Evolutionary conservation across 352 stramenopile species (phyloP), one percentile per base, ranked within the genome.

Genomic region (Globisporangium yorkense): DNA sequence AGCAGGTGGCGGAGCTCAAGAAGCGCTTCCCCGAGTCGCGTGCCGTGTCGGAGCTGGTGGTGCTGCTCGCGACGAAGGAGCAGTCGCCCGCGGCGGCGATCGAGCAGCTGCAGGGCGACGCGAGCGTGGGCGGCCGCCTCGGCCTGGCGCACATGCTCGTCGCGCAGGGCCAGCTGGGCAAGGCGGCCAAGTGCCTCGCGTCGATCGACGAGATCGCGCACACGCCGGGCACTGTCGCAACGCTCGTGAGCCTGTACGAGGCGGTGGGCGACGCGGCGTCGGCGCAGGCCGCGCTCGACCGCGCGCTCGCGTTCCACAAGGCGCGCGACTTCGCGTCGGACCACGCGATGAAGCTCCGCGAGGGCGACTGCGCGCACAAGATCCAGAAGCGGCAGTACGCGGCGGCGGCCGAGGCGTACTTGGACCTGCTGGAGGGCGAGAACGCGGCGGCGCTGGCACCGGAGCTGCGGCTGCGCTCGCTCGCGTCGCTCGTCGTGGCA

Each of bases 291-390:
- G 77, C 88, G 62, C 65, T 92, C 40, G 56, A 85, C 54, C 62
- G 59, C 13, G 77, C 82, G 3, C 48, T 92, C 29, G 68, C 57
- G 54, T 66, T 82, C 65, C 70, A 91, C 68, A 77, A 73, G 59
- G 58, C 68, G 33, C 29, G 57, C n/a, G 71, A 87, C 56, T 87
- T 75, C 59, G 73, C 69, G 31, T 89, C 79, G 15, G 63, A 75
- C 24, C 57, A 71, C 31, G 77, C 76, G 37, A 80, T 89, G 68
- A 81, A 87, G 67, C 76, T 93, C 61, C 79, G 80, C 47, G 84
- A 94, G 58, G 84, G 81, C 47, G 78, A 89, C 56, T 90, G 81
- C 67, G 74, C 75, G 63, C 81, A 83, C 70, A 88, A 92, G 67
- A 77, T 94, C 53, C 69, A 87, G 55, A 83, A 88, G 66, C 86